These are phyloP conservation scores for Boletus fagicola DNA, from an alignment of 768 basidiomycete species.

Conservation along the genomic window DNA sequence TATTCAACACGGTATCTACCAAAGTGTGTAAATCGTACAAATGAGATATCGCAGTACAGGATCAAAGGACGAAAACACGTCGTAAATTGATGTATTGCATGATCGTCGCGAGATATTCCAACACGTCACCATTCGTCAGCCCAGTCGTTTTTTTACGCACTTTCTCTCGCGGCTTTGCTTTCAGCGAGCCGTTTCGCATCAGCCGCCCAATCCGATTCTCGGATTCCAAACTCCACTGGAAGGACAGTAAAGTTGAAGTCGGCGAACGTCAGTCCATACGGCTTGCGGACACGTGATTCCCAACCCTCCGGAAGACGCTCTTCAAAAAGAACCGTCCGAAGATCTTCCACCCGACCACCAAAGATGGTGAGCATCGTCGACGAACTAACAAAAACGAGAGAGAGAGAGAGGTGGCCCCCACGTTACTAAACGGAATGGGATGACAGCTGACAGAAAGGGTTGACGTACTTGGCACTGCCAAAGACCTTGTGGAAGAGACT, in stretches of 20 bases:
- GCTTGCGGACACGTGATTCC: slow-evolving; percentile 58
- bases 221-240: slow-evolving; percentile 24
- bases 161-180: too few species aligned
- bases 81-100: not conserved
- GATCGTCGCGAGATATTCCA: not conserved
- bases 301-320: slow-evolving; percentile 72
- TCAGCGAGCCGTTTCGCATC: not conserved
- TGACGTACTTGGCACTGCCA: slow-evolving; percentile 63
- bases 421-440: not conserved
- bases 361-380: slow-evolving; percentile 68
- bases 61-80: not conserved
- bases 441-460: not conserved
- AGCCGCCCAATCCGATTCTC: slow-evolving; percentile 22
- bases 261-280: slow-evolving; percentile 57
- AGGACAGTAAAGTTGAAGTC: slow-evolving; percentile 46
- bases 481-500: slow-evolving; percentile 58
- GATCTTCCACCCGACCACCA: slow-evolving; percentile 59
- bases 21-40: not conserved
- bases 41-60: not conserved
- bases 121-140: not conserved
- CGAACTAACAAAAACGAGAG: slow-evolving; percentile 39
- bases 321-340: slow-evolving; percentile 55
- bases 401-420: too few species aligned
- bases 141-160: not conserved
- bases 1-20: not conserved